Evolutionary conservation across 176 grass and related monocot species (phyloP).

Genomic region (Oryza nivara): DNA sequence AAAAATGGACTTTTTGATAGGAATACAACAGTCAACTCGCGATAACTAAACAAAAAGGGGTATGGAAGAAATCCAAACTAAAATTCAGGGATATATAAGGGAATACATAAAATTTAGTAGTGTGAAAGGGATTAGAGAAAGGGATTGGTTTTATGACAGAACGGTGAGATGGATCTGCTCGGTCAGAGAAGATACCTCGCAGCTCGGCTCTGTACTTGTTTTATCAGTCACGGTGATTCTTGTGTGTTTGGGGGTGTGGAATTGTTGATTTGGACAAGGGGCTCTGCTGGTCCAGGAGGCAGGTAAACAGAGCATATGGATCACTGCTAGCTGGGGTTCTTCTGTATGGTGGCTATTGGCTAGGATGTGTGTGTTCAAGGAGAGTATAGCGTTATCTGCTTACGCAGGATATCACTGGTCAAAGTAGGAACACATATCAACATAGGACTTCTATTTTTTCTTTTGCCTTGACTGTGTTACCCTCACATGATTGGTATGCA

Average conservation of each 20-base stretch:
- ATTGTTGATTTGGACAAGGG: background rate
- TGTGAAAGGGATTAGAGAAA: no score
- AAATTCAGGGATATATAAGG: no score
- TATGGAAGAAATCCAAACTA: no score
- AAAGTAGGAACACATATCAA: background rate
- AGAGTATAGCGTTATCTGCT: background rate
- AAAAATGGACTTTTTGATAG: no score
- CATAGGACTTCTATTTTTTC: background rate
- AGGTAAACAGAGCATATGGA: background rate
- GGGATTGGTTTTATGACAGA: background rate
- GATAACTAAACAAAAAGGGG: no score
- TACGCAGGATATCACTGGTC: background rate
- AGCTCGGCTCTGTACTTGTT: constrained; percentile 14
- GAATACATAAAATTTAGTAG: no score
- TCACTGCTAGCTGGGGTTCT: background rate
- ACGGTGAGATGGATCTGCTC: constrained; percentile 4
- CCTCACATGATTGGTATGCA: background rate
- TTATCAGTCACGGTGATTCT: constrained; percentile 1
- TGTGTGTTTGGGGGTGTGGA: background rate
- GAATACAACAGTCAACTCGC: no score
- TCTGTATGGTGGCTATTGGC: background rate
- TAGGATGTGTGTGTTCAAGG: background rate
- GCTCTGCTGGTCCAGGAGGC: background rate
- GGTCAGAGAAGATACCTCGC: background rate
- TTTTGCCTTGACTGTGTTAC: background rate